Conservation (phyloP, 1,139 yeast genomes). For the Debaryomyces nepalensis region DNA sequence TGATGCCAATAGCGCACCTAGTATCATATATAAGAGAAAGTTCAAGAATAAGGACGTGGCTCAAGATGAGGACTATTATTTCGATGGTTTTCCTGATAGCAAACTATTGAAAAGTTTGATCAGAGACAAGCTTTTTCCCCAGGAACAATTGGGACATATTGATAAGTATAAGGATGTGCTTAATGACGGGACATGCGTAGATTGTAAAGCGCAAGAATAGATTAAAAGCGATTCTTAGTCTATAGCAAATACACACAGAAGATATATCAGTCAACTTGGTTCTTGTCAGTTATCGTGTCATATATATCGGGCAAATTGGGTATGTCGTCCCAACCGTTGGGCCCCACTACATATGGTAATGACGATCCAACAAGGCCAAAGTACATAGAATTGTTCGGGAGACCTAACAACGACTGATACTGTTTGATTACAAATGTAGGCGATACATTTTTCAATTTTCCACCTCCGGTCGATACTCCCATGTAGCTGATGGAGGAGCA, state of each 20-base stretch:
- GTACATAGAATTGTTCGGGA: slow-evolving; percentile 44
- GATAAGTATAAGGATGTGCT: slow-evolving; percentile 24
- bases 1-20: slow-evolving; percentile 16
- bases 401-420: slow-evolving; percentile 45
- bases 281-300: slow-evolving; percentile 6
- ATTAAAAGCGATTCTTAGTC: slow-evolving; percentile 3
- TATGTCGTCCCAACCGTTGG: slow-evolving; percentile 47
- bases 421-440: slow-evolving; percentile 53
- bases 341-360: slow-evolving; percentile 45
- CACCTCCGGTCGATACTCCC: too few species aligned
- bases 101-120: slow-evolving; percentile 45
- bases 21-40: slow-evolving; percentile 41
- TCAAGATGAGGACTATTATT: slow-evolving; percentile 37
- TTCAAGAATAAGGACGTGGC: slow-evolving; percentile 36
- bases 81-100: slow-evolving; percentile 54
- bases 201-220: slow-evolving; percentile 19
- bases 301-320: slow-evolving; percentile 5
- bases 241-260: slow-evolving; percentile 8
- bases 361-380: slow-evolving; percentile 48
- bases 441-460: slow-evolving; percentile 39
- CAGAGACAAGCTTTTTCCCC: slow-evolving; percentile 35
- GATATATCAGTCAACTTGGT: slow-evolving; percentile 7
- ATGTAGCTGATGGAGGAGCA: too few species aligned
- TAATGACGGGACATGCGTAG: slow-evolving; percentile 17
- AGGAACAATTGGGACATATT: slow-evolving; percentile 41